Conservation (phyloP, 2,329 filamentous ascomycete genomes). For the Hypomyces perniciosus region DNA sequence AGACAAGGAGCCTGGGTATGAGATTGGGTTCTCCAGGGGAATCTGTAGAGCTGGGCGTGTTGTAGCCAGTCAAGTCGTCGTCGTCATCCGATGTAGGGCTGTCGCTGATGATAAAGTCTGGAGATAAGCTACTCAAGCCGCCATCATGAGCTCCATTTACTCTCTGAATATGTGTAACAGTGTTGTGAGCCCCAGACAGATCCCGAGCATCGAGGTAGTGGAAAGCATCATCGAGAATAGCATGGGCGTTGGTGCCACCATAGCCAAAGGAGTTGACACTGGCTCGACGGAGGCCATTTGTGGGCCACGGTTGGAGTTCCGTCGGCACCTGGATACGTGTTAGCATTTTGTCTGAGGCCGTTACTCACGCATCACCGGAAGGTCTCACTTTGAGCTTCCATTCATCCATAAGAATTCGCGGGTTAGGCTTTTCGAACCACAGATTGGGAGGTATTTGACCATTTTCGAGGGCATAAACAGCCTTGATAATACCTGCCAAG, state of each 20-base stretch:
- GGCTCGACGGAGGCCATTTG: not conserved
- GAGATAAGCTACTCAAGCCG: not conserved
- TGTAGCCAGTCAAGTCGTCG: too few relatives aligned
- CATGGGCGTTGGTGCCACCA: slow-evolving; percentile 26
- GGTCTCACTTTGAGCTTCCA: slow-evolving; percentile 19
- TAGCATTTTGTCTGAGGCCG: not conserved
- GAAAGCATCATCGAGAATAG: slow-evolving; percentile 28
- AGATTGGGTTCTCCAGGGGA: too few relatives aligned
- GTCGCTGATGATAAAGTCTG: not conserved
- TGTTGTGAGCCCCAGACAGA: not conserved
- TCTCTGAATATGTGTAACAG: not conserved
- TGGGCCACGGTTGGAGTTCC: not conserved
- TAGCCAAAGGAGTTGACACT: slow-evolving; percentile 35
- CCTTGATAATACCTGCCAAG: not conserved
- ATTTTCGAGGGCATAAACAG: not conserved
- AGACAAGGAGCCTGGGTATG: too few relatives aligned
- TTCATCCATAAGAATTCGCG: slow-evolving; percentile 20
- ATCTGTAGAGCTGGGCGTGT: too few relatives aligned
- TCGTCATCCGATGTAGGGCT: too few relatives aligned
- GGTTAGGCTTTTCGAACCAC: slow-evolving; percentile 25
- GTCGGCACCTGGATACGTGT: not conserved
- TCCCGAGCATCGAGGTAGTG: not conserved
- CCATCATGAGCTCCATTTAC: not conserved
- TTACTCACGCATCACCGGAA: not conserved
- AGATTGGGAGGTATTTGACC: not conserved